phyloP scores from a whole-genome alignment of 495 filamentous ascomycete species.

The Amphirosellinia nigrospora region DNA sequence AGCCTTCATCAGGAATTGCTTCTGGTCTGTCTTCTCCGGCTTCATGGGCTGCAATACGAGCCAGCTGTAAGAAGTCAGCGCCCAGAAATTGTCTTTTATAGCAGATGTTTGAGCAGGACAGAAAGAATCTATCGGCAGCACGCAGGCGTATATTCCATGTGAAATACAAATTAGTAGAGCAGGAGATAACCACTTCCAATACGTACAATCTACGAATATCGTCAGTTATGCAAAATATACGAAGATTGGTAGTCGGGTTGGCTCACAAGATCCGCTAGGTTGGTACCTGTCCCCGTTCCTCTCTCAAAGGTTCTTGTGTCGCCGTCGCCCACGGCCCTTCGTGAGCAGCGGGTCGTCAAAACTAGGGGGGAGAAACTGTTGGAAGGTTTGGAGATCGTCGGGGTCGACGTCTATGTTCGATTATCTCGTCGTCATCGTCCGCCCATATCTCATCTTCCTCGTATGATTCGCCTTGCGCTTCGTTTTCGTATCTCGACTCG shows the following conservation, averaged over 20 bases:
- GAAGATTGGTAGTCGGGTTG: background rate
- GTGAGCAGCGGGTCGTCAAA: constrained; percentile 57
- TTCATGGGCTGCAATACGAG: constrained; percentile 94
- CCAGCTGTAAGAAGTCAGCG: constrained; percentile 49
- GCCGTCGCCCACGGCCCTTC: constrained; percentile 49
- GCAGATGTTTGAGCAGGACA: background rate
- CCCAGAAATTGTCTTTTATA: background rate
- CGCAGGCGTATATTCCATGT: background rate
- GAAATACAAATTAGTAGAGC: background rate
- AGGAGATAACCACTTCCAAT: background rate
- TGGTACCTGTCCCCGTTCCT: constrained; percentile 66
- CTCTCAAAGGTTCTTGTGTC: constrained; percentile 43
- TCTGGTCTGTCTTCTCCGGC: constrained; percentile 59
- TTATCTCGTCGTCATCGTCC: constrained; percentile 73
- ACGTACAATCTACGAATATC: constrained; percentile 53
- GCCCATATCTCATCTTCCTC: constrained; percentile 64
- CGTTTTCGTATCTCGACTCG: constrained; percentile 45
- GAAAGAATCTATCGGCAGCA: background rate
- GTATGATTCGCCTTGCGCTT: constrained; percentile 47
- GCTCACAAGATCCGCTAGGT: constrained; percentile 75
- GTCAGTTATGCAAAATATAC: background rate
- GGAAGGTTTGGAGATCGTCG: constrained; percentile 87
- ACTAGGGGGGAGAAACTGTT: constrained; percentile 78
- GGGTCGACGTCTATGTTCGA: constrained; percentile 86
- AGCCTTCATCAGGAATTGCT: constrained; percentile 68